Percentiles rank a stretch among this genome's conserved stretches.
Evolutionary conservation across 2,329 filamentous ascomycete species (phyloP).

Genomic region (Colletotrichum gigasporum): DNA sequence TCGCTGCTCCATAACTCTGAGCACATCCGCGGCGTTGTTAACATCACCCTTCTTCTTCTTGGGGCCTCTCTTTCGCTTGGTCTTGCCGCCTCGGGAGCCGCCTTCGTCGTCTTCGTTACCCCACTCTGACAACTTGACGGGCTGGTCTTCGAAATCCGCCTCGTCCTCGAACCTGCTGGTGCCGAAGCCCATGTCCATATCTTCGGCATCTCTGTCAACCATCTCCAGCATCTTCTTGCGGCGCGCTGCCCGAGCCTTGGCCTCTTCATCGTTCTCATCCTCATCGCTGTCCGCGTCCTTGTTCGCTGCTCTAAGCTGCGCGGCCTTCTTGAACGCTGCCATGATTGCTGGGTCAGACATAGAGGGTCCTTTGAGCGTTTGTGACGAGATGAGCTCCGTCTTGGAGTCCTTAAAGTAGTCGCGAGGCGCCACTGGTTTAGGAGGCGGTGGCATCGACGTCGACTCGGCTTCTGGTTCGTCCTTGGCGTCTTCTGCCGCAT

Average conservation of each 20-base stretch:
- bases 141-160: conserved; percentile 78
- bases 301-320: conserved; percentile 61
- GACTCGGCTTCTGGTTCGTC: conserved; percentile 32
- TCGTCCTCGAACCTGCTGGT: conserved; percentile 88
- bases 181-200: conserved; percentile 95
- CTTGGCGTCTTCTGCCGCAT: conserved; percentile 33
- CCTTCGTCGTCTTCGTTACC: conserved; percentile 61
- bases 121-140: conserved; percentile 76
- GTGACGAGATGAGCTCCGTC: conserved; percentile 62
- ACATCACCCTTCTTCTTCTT: conserved; percentile 83
- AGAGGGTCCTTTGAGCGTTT: conserved; percentile 60
- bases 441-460: conserved; percentile 56
- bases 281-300: conserved; percentile 45
- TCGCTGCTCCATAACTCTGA: conserved; percentile 77
- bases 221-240: conserved; percentile 78
- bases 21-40: conserved; percentile 82
- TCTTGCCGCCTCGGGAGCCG: conserved; percentile 52
- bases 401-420: conserved; percentile 73
- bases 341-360: conserved; percentile 81
- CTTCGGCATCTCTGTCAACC: conserved; percentile 83
- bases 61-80: conserved; percentile 73
- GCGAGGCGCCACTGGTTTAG: conserved; percentile 51
- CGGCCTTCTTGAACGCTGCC: conserved; percentile 87
- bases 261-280: conserved; percentile 52
- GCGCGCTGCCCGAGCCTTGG: conserved; percentile 70